Evolutionary conservation across 768 basidiomycete species (phyloP).

Genomic region (Chalciporus chontae): DNA sequence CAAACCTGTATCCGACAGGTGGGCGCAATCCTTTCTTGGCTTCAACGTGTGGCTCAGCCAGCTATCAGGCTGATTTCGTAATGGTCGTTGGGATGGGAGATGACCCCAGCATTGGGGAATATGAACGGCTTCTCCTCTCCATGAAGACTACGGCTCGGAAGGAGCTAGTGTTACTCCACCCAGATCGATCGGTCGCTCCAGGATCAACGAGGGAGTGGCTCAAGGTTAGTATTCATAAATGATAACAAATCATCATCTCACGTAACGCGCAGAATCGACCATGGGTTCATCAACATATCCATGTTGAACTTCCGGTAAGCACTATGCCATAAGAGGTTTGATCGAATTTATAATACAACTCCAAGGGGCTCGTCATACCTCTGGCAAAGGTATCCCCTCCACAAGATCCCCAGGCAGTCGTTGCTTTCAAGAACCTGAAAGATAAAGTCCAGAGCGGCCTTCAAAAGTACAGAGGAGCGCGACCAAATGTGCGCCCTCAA

Average conservation of each 20-base stretch:
- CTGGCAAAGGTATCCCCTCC: conserved; percentile 55
- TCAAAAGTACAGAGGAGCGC: conserved; percentile 75
- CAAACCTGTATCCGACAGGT: conserved; percentile 97
- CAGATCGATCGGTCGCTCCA: conserved; percentile 82
- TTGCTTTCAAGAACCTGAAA: conserved; percentile 87
- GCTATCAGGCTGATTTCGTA: conserved; percentile 77
- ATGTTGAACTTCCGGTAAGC: conserved; percentile 83
- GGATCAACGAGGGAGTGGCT: conserved; percentile 97
- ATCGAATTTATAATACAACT: conserved; percentile 5
- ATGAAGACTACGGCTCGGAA: conserved; percentile 99
- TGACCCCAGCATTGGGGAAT: conserved; percentile 88
- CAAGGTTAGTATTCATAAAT: conserved; percentile 50
- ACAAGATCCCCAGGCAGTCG: conserved; percentile 85
- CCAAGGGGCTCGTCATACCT: conserved; percentile 67
- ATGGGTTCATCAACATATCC: conserved; percentile 95
- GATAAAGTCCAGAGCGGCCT: conserved; percentile 89
- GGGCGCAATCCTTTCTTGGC: conserved; percentile 12
- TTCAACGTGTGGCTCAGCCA: conserved; percentile 5
- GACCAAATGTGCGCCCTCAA: conserved; percentile 62
- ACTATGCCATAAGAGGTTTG: not conserved
- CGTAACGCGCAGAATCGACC: conserved; percentile 66
- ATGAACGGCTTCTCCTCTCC: conserved; percentile 86
- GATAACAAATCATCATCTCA: conserved; percentile 3
- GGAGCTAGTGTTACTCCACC: conserved; percentile 90
- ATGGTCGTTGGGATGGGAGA: conserved; percentile 95